Percentiles rank a stretch among this genome's conserved stretches.
These are phyloP conservation scores for Cercospora sp. DNA, from an alignment of 2,329 filamentous ascomycete genomes.

Conservation along the genomic window DNA sequence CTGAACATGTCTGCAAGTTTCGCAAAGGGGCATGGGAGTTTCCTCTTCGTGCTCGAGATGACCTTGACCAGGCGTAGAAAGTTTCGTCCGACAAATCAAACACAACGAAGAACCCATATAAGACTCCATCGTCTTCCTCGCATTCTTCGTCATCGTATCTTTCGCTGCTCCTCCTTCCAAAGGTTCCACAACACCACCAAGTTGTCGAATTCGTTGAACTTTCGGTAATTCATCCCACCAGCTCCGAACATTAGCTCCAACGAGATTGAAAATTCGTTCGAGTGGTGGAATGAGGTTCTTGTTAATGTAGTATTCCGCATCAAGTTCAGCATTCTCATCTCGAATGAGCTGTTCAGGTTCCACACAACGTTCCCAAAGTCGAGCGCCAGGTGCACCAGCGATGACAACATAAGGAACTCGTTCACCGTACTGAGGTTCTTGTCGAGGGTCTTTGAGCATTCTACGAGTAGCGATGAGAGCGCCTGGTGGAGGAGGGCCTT, in stretches of 20 bases:
- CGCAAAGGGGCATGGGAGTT: too few relatives aligned
- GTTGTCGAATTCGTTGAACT: slow-evolving; percentile 69
- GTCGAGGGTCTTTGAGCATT: slow-evolving; percentile 82
- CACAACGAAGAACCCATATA: slow-evolving; percentile 84
- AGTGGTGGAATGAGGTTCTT: slow-evolving; percentile 95
- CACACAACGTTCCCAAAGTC: slow-evolving; percentile 86
- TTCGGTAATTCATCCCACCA: slow-evolving; percentile 99
- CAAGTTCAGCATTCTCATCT: slow-evolving; percentile 75
- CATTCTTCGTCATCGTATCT: slow-evolving; percentile 24
- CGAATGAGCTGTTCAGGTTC: slow-evolving; percentile 78
- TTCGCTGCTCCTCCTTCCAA: slow-evolving; percentile 24
- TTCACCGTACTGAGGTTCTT: slow-evolving; percentile 92
- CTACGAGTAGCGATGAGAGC: slow-evolving; percentile 82
- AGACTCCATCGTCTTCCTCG: slow-evolving; percentile 75
- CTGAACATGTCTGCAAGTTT: slow-evolving; percentile 52
- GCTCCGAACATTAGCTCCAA: slow-evolving; percentile 82
- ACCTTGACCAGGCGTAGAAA: slow-evolving; percentile 39
- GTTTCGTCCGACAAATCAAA: slow-evolving; percentile 68
- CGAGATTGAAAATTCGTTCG: slow-evolving; percentile 93
- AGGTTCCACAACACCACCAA: slow-evolving; percentile 40
- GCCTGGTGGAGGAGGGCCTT: slow-evolving; percentile 77
- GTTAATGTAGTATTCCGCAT: slow-evolving; percentile 94
- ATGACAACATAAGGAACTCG: slow-evolving; percentile 93
- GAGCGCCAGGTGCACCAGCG: slow-evolving; percentile 79
- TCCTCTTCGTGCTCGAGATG: background rate